Evolutionary conservation across 2,329 filamentous ascomycete species (phyloP), one percentile per base, ranked within the genome.

Genomic region (Daldinia sp.): DNA sequence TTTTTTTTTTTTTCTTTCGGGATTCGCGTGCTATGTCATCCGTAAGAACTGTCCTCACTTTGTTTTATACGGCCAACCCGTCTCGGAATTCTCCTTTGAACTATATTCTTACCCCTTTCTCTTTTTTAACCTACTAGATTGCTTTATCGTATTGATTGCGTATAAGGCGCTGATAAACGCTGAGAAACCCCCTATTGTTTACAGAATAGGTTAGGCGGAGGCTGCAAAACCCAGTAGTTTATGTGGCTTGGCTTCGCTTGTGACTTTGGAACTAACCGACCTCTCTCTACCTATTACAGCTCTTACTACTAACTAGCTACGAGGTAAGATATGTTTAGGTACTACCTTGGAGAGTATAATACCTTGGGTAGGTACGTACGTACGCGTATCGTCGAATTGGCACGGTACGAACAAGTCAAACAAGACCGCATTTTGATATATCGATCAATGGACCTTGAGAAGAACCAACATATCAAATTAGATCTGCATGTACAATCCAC

Each of bases 191-290:
- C 23, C 34, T 30, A 29, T 61, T 41, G 9, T 25, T 53, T 35
- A 51, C 53, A 32, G 9, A 41, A 61, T 19, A 19, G 57, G 56
- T 58, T 63, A 66, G 57, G 19, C 50, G 57, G 60, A 66, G 48
- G 52, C 63, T 53, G 7, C 9, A 53, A 66, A 45, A 51, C 57
- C 58, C n/a, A 51, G 51, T 59, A 53, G 58, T 63, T 49, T n/a
- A 37, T 64, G 57, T 61, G 53, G 64, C 63, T 66, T 64, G 49
- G 61, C 51, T 39, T 66, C 32, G 63, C 60, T 64, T 56, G 64
- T 64, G 64, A 66, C 47, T 25, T 51, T 32, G 50, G 45, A 60
- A 45, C 50, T 56, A 49, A 59, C 49, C 10, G 10, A 19, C n/a
- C 56, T 27, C 41, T 51, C 15, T 41, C 37, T 45, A 43, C 4